Evolutionary conservation across 768 basidiomycete species (phyloP).

Genomic region (Xerocomus brunneocitrinus): DNA sequence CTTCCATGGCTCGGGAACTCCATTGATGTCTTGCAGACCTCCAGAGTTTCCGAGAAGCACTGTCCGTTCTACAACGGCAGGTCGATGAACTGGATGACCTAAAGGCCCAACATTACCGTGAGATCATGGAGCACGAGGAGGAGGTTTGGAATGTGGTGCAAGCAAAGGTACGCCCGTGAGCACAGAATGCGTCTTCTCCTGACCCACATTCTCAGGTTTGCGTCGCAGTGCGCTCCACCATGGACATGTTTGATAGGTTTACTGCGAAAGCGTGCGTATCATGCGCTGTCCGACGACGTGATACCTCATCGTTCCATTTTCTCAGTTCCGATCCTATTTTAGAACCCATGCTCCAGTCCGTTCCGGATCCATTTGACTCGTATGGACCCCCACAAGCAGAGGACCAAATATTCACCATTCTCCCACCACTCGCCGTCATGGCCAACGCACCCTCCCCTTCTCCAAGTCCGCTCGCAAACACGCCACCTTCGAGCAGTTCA

Average conservation of each 20-base stretch:
- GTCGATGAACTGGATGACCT: slow-evolving; percentile 89
- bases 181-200: slow-evolving; percentile 4
- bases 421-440: slow-evolving; percentile 77
- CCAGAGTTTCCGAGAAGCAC: slow-evolving; percentile 81
- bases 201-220: slow-evolving; percentile 49
- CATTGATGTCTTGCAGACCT: slow-evolving; percentile 53
- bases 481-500: slow-evolving; percentile 34
- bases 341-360: slow-evolving; percentile 83
- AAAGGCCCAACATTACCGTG: slow-evolving; percentile 80
- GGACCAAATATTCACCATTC: slow-evolving; percentile 89
- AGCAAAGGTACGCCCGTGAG: slow-evolving; percentile 54
- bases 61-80: slow-evolving; percentile 76
- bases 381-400: slow-evolving; percentile 86
- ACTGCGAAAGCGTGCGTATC: slow-evolving; percentile 77
- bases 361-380: slow-evolving; percentile 91
- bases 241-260: slow-evolving; percentile 88
- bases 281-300: slow-evolving; percentile 2
- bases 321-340: slow-evolving; percentile 80
- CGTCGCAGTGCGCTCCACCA: slow-evolving; percentile 80
- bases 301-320: slow-evolving; percentile 7
- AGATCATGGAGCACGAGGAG: slow-evolving; percentile 89
- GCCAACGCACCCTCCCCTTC: slow-evolving; percentile 60
- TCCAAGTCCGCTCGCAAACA: slow-evolving; percentile 53
- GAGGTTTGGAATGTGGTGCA: slow-evolving; percentile 94
- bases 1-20: slow-evolving; percentile 6